Conservation (phyloP, 164 flowering plant genomes). For the Cinnamomum micranthum region DNA sequence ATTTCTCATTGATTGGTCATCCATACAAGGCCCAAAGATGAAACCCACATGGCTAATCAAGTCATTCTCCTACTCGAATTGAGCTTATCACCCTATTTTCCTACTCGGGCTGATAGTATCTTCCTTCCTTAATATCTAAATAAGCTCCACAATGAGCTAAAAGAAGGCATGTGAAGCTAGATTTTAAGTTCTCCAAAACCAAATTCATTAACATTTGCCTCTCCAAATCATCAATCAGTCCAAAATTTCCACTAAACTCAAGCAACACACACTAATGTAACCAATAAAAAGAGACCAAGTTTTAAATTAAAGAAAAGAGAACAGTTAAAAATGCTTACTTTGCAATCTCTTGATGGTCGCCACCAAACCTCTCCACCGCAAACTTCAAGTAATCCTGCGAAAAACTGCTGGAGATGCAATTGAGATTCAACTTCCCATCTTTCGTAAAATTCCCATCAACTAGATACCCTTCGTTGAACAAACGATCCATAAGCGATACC, state of each 20-base stretch:
- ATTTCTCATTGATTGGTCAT: background rate
- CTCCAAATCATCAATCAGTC: constrained; percentile 1
- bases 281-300: too few relatives aligned
- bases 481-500: constrained; percentile 13
- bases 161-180: background rate
- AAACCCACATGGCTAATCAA: too few relatives aligned
- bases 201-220: background rate
- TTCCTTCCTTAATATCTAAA: background rate
- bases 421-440: constrained; percentile 14
- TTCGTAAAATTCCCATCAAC: constrained; percentile 17
- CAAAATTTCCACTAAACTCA: background rate
- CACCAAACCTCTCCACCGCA: constrained; percentile 22
- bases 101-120: background rate
- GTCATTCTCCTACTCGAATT: background rate
- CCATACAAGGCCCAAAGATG: background rate
- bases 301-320: background rate
- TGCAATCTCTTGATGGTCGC: constrained; percentile 23
- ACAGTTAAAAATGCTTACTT: constrained; percentile 17
- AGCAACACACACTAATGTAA: background rate
- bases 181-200: background rate
- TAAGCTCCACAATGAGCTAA: background rate
- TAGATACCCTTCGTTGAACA: constrained; percentile 19
- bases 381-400: constrained; percentile 15
- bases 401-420: constrained; percentile 9
- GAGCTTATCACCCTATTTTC: background rate